Evolutionary conservation across 306 rosid species (phyloP).

Genomic region (Dryas drummondii): DNA sequence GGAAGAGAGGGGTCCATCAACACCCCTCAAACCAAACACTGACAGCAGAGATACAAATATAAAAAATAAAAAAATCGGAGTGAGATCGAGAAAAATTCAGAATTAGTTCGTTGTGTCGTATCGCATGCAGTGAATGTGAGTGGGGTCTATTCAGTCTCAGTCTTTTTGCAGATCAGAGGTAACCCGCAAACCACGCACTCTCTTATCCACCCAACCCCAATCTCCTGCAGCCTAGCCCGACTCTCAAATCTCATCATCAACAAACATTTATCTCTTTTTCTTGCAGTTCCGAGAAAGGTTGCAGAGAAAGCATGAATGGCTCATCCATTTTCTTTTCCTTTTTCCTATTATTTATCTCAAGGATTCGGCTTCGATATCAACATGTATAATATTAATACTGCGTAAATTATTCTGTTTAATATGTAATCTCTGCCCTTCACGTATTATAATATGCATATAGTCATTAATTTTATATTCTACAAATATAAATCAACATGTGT

Average conservation of each 20-base stretch:
- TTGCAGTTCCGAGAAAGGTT: constrained; percentile 11
- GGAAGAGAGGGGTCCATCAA: constrained; percentile 13
- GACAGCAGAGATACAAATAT: neutral
- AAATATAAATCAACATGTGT: too few relatives aligned
- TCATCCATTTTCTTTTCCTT: neutral
- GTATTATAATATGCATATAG: too few relatives aligned
- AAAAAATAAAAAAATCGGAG: neutral
- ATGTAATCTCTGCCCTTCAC: too few relatives aligned
- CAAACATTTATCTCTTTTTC: neutral
- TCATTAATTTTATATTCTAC: too few relatives aligned
- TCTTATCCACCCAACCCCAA: neutral
- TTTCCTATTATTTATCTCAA: neutral
- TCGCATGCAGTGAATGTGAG: constrained; percentile 22
- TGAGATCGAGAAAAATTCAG: neutral
- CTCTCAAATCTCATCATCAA: neutral
- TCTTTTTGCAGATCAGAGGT: neutral
- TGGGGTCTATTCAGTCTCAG: neutral
- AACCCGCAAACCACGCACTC: constrained; percentile 20
- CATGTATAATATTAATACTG: too few relatives aligned
- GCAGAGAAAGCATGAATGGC: neutral
- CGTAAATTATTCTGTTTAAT: too few relatives aligned
- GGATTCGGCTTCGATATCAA: too few relatives aligned
- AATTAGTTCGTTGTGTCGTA: constrained; percentile 32
- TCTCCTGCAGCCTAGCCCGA: neutral
- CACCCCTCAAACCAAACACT: neutral